Evolutionary conservation across 768 basidiomycete genomes (phyloP).

Genomic region (Hebeloma cylindrosporum): DNA sequence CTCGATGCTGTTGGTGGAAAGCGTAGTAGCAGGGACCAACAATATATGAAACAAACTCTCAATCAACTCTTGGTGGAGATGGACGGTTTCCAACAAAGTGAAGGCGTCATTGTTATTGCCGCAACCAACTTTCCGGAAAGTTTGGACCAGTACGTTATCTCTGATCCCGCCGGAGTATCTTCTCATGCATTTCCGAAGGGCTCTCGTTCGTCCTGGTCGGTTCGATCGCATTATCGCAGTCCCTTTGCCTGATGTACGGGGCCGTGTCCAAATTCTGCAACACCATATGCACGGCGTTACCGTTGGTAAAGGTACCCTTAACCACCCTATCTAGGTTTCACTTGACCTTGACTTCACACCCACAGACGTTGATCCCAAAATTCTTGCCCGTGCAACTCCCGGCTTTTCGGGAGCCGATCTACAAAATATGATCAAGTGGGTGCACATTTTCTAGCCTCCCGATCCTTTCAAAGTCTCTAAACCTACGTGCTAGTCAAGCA

Average conservation of each 20-base stretch:
- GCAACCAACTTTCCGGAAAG: conserved; percentile 98
- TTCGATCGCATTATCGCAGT: conserved; percentile 94
- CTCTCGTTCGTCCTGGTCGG: conserved; percentile 92
- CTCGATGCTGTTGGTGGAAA: conserved; percentile 92
- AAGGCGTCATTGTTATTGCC: conserved; percentile 94
- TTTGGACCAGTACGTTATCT: conserved; percentile 72
- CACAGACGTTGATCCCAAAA: conserved; percentile 77
- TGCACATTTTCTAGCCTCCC: conserved; percentile 13
- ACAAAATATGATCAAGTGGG: conserved; percentile 95
- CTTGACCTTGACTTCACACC: conserved; percentile 12
- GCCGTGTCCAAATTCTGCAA: conserved; percentile 86
- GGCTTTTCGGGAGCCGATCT: conserved; percentile 97
- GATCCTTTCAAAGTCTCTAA: conserved; percentile 11
- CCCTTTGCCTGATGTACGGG: conserved; percentile 92
- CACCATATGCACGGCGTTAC: conserved; percentile 88
- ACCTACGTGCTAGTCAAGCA: conserved; percentile 66
- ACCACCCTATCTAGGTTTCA: conserved; percentile 8
- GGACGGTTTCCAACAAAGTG: conserved; percentile 92
- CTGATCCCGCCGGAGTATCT: conserved; percentile 7
- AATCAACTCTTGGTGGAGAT: conserved; percentile 97
- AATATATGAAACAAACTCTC: conserved; percentile 90
- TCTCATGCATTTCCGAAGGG: conserved; percentile 45
- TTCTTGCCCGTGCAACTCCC: conserved; percentile 90
- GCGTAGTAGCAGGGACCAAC: conserved; percentile 79
- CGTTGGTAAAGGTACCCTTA: conserved; percentile 53